Evolutionary conservation across 1,284 basidiomycete species (phyloP).

Genomic region (Cystobasidiaceae sp.): DNA sequence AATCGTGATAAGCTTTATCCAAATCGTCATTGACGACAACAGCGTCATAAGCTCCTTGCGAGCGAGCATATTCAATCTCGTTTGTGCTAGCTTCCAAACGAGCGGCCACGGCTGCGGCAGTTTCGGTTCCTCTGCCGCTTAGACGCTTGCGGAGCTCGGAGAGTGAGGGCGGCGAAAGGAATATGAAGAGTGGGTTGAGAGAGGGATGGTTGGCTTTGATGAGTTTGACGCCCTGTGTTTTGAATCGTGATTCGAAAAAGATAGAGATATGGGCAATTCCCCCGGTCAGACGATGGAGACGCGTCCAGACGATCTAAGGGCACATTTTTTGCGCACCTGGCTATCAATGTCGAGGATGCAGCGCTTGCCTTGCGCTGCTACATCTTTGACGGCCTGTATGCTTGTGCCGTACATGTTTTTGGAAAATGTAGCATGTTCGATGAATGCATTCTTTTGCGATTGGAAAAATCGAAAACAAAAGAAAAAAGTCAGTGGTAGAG

Average conservation of each 20-base stretch:
- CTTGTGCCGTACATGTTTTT: slow-evolving; percentile 92
- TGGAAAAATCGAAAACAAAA: not conserved
- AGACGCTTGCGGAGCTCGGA: slow-evolving; percentile 63
- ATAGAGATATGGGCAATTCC: slow-evolving; percentile 9
- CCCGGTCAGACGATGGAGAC: not conserved
- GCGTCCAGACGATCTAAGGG: not conserved
- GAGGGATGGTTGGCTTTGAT: slow-evolving; percentile 66
- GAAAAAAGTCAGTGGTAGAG: not conserved
- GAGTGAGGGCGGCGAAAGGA: slow-evolving; percentile 84
- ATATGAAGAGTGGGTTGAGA: slow-evolving; percentile 82
- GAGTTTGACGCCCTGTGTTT: slow-evolving; percentile 72
- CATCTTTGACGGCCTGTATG: slow-evolving; percentile 59
- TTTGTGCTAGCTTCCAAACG: slow-evolving; percentile 72
- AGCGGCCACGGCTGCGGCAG: slow-evolving; percentile 64
- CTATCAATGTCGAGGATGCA: slow-evolving; percentile 97
- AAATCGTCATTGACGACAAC: slow-evolving; percentile 90
- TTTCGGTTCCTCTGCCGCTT: slow-evolving; percentile 77
- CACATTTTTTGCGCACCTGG: slow-evolving; percentile 58
- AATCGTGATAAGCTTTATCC: slow-evolving; percentile 66
- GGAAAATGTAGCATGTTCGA: slow-evolving; percentile 71
- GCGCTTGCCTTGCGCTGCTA: slow-evolving; percentile 54
- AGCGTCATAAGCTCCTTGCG: slow-evolving; percentile 68
- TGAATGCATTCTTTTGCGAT: slow-evolving; percentile 50
- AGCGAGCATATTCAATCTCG: slow-evolving; percentile 79
- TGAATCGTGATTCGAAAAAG: not conserved